Base-by-base conservation (phyloP, 106 monocot genomes). In the Platanthera guangdongensis region DNA sequence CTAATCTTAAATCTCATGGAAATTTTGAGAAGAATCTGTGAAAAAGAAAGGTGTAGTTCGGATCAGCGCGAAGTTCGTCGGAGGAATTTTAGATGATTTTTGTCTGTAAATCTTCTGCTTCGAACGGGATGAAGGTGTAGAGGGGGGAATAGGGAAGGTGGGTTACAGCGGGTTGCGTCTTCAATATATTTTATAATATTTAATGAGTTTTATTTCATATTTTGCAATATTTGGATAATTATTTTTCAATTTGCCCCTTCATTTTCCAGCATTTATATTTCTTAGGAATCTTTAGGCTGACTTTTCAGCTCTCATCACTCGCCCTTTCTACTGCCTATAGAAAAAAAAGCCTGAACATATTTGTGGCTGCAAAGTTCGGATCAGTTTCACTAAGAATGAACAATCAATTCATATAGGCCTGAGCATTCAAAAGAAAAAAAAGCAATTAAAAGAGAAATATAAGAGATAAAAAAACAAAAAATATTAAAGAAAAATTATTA, bases 131-230 rank as follows among this genome's bases (percentile, higher is more conserved):
- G 10, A 15, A 70, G 18, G 47, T 47, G 70, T 48, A 53, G 53
- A 53, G 47, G 47, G n/a, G n/a, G 47, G 70, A 16, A 47, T 16
- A 70, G 47, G 16, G 47, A 48, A 47, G 12, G 70, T 70, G 70
- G 70, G 47, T 47, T 70, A 46, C 70, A 70, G 70, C 70, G 70
- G 47, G 46, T 48, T 70, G 14, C 47, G 45, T 70, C 1, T 70
- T 47, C 47, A 67, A 39, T 70, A 47, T 70, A 70, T 46, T 25
- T 70, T 62, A 14, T 16, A 14, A 47, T 70, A 25, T 14, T 70
- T 48, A n/a, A 48, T 4, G 47, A 0, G n/a, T 62, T 14, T 6
- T 16, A 0, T 48, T 47, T 70, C 4, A 15, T 16, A 48, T 47
- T 4, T 70, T 70, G 45, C 45, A 16, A 16, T 70, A 47, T 70